Conservation (phyloP, 176 grass and related monocot species). For the Avena sativa region DNA sequence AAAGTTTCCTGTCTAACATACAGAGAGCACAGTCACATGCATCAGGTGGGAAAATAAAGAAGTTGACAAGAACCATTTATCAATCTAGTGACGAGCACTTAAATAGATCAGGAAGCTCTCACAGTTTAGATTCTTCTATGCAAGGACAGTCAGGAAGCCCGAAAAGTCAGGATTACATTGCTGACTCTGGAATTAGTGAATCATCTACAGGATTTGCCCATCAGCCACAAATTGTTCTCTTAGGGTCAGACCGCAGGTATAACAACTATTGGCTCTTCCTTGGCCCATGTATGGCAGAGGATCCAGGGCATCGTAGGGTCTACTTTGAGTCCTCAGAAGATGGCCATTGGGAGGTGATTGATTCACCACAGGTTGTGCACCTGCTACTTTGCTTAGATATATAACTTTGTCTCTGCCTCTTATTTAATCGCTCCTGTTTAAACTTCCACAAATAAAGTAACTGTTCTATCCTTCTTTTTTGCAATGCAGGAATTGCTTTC, state of each 20-base stretch:
- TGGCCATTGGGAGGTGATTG: conserved; percentile 91
- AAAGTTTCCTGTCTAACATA: conserved; percentile 39
- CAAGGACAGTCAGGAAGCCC: conserved; percentile 31
- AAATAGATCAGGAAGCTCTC: conserved; percentile 44
- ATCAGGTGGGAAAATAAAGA: conserved; percentile 95
- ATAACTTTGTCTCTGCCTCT: background rate
- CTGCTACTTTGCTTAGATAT: conserved; percentile 32
- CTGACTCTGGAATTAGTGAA: conserved; percentile 41
- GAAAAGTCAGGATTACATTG: conserved; percentile 36
- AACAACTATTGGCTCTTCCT: conserved; percentile 98
- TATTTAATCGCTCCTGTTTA: conserved; percentile 9
- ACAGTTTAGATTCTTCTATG: conserved; percentile 49
- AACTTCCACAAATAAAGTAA: conserved; percentile 21
- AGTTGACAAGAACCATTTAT: conserved; percentile 49
- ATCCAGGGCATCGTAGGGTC: conserved; percentile 91
- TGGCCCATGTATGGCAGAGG: conserved; percentile 75
- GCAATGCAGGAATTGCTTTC: conserved; percentile 72
- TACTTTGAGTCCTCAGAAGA: conserved; percentile 97
- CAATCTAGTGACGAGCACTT: conserved; percentile 41
- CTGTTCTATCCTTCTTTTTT: conserved; percentile 24
- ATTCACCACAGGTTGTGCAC: conserved; percentile 73
- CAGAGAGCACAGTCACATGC: conserved; percentile 40
- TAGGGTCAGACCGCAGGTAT: conserved; percentile 92
- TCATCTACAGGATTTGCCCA: conserved; percentile 47
- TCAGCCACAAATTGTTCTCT: conserved; percentile 70